Evolutionary conservation across 2,329 filamentous ascomycete genomes (phyloP).

Genomic region (Penicillium italicum): DNA sequence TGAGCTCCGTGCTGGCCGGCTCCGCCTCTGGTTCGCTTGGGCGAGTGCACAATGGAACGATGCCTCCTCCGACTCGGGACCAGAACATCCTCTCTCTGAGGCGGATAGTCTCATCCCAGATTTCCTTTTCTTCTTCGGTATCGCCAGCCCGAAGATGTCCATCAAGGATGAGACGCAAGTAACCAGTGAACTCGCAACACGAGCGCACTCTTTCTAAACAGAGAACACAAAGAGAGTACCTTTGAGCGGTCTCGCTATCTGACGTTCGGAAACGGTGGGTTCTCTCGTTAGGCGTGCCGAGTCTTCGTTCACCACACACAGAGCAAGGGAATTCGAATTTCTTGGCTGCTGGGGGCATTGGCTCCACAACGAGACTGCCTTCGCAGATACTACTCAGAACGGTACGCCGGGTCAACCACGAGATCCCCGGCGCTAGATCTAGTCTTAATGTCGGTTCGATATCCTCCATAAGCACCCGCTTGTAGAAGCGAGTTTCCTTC

Average conservation of each 20-base stretch:
- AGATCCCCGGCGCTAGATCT: slow-evolving; percentile 83
- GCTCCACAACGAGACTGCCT: slow-evolving; percentile 84
- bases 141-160: slow-evolving; percentile 85
- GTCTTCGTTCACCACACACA: slow-evolving; percentile 79
- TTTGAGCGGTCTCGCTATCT: slow-evolving; percentile 79
- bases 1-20: slow-evolving; percentile 1
- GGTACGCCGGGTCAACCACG: slow-evolving; percentile 84
- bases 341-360: slow-evolving; percentile 60
- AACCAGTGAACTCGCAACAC: slow-evolving; percentile 89
- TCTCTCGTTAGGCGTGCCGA: slow-evolving; percentile 66
- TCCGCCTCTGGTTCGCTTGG: slow-evolving; percentile 22
- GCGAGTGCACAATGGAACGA: slow-evolving; percentile 62
- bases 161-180: slow-evolving; percentile 85
- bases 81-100: slow-evolving; percentile 96
- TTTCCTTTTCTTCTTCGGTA: slow-evolving; percentile 76
- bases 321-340: slow-evolving; percentile 66
- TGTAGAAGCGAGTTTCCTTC: slow-evolving; percentile 92
- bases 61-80: slow-evolving; percentile 86
- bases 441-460: slow-evolving; percentile 90
- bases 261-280: slow-evolving; percentile 85
- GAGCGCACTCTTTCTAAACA: slow-evolving; percentile 80
- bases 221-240: slow-evolving; percentile 85
- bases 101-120: slow-evolving; percentile 92
- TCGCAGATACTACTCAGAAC: slow-evolving; percentile 80
- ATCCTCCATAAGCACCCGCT: slow-evolving; percentile 81